Base-by-base conservation (phyloP, 208 protist genomes). In the Leishmania major region DNA sequence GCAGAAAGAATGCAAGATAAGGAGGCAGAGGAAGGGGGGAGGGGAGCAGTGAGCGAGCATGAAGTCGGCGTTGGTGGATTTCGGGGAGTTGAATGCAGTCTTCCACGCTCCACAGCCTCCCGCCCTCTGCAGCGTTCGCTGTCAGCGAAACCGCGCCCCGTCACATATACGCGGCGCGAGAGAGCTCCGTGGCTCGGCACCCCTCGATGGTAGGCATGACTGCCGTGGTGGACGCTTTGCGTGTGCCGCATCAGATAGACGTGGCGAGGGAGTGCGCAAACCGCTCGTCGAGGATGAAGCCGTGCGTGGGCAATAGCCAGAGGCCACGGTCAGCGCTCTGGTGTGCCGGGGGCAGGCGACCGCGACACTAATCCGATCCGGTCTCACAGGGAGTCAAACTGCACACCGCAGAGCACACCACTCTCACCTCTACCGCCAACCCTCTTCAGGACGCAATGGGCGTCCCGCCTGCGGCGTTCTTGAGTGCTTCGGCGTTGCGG, bases 401-500 rank as follows among this genome's bases (percentile, higher is more conserved):
- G 31, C 67, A 45, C 40, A 31, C 40, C 0, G 17, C 67, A 72
- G n/a, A 31, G 17, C 31, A 72, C 67, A 72, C 35, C 4, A 1
- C 40, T 53, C 40, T 35, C 7, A n/a, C 13, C 45, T 10, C 25
- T 45, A 53, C 45, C 28, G 13, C 70, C 8, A 1, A 28, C 70
- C 11, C 28, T 53, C 70, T 0, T 74, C 28, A 74, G 70, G 25
- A 8, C 10, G 10, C 6, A 10, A 55, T 28, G 43, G 45, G 45
- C n/a, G 22, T 45, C 25, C 4, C 43, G 10, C 70, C 66, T 40
- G 37, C 28, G 45, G 51, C 76, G 55, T 25, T 78, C 40, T 60
- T 47, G 43, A 72, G 31, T 4, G 69, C 3, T 53, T 82, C 76
- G 59, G 77, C 79, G 7, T 71, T 85, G 78, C 45, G 62, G 37